Evolutionary conservation across 139 green algal species (phyloP).

Genomic region (Chlorella sp.): DNA sequence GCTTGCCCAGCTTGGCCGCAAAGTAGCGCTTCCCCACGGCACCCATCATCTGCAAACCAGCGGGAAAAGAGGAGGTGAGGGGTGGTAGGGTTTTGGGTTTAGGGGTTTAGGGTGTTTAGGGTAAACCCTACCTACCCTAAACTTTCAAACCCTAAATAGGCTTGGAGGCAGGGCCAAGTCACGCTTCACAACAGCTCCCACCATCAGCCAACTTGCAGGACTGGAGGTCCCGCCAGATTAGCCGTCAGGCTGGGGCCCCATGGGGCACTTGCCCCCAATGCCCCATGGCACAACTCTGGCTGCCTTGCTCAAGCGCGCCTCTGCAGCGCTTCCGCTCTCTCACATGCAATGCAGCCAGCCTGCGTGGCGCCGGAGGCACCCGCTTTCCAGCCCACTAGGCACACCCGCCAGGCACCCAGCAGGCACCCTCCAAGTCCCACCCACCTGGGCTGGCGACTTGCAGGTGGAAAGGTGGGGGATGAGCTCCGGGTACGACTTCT

Average conservation of each 20-base stretch:
- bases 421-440: not conserved
- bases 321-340: not conserved
- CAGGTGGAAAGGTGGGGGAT: conserved; percentile 76
- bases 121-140: too few relatives aligned
- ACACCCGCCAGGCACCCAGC: not conserved
- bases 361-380: not conserved
- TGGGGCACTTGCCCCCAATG: too few relatives aligned
- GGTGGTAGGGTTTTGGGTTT: too few relatives aligned
- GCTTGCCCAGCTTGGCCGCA: conserved; percentile 36
- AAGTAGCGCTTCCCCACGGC: conserved; percentile 72
- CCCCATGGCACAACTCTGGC: not conserved
- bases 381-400: not conserved
- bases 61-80: not conserved
- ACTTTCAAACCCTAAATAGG: not conserved
- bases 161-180: too few relatives aligned
- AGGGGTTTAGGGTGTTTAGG: too few relatives aligned
- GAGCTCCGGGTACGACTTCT: conserved; percentile 77
- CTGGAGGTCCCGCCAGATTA: not conserved
- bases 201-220: too few relatives aligned
- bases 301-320: not conserved
- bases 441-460: conserved; percentile 59
- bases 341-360: not conserved
- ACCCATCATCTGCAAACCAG: conserved; percentile 69
- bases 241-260: too few relatives aligned
- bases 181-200: too few relatives aligned